phyloP scores from a whole-genome alignment of 23 red algal genomes.

The Gracilaria gracilis region DNA sequence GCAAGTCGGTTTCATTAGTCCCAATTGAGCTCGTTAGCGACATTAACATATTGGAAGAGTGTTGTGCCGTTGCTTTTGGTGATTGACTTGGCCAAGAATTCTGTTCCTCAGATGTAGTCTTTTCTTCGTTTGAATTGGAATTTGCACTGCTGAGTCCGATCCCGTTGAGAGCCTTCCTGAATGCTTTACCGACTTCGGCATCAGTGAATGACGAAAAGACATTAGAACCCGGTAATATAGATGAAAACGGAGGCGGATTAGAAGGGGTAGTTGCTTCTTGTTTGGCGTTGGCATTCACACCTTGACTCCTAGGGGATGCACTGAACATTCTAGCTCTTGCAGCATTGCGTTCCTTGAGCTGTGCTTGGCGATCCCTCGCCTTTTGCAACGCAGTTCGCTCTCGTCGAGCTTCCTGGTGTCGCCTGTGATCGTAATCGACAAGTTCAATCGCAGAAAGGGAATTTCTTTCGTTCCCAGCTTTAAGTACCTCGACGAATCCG shows the following conservation, averaged over 20 bases:
- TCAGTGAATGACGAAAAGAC: conserved; percentile 74
- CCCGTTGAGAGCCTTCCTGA: conserved; percentile 71
- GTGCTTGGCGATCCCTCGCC: conserved; percentile 15
- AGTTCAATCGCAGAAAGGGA: conserved; percentile 64
- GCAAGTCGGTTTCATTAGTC: conserved; percentile 19
- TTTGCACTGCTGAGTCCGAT: conserved; percentile 45
- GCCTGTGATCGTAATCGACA: conserved; percentile 58
- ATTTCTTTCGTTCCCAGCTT: conserved; percentile 35
- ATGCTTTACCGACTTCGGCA: conserved; percentile 70
- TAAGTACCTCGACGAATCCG: conserved; percentile 79
- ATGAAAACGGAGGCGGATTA: conserved; percentile 4
- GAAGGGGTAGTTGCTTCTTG: neutral
- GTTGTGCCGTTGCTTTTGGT: neutral
- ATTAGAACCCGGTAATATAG: conserved; percentile 15
- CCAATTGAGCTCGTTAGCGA: conserved; percentile 24
- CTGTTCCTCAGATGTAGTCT: neutral
- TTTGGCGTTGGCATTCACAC: neutral
- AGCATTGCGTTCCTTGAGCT: conserved; percentile 10
- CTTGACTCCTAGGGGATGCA: neutral
- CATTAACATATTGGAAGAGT: neutral
- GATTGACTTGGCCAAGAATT: neutral
- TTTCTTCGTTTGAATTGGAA: conserved; percentile 11
- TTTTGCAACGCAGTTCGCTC: conserved; percentile 40
- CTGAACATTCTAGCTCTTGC: neutral
- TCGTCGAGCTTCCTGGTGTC: conserved; percentile 54